A percentile compares a stretch with the other conserved stretches of the same genome.
Evolutionary conservation across 805 yeast genomes (phyloP).

Genomic region (Candida alai): DNA sequence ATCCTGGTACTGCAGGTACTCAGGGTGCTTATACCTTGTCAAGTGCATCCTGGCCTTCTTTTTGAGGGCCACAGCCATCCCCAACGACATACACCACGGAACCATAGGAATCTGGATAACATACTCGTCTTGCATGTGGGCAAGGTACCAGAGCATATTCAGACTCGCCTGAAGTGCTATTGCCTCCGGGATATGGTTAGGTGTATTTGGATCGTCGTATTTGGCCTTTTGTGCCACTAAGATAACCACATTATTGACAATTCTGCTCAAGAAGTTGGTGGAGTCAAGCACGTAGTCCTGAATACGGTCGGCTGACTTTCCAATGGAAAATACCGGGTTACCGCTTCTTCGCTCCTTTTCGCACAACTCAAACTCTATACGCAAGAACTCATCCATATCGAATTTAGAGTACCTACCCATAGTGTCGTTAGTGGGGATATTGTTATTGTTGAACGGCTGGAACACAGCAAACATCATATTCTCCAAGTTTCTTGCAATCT

Average conservation of each 20-base stretch:
- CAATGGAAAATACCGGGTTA: neutral
- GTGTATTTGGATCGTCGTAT: conserved; percentile 19
- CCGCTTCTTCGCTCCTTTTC: conserved; percentile 15
- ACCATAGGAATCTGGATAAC: conserved; percentile 23
- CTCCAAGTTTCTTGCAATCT: conserved; percentile 24
- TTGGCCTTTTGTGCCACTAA: conserved; percentile 24
- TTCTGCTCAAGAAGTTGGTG: conserved; percentile 22
- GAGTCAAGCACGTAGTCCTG: conserved; percentile 16
- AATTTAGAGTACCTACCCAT: conserved; percentile 16
- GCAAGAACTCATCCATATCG: conserved; percentile 23
- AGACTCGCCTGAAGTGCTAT: conserved; percentile 20
- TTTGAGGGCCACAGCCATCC: conserved; percentile 24
- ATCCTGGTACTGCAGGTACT: conserved; percentile 7
- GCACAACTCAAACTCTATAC: conserved; percentile 24
- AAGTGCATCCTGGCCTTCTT: conserved; percentile 12
- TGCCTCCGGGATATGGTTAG: conserved; percentile 21
- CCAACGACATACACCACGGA: conserved; percentile 24
- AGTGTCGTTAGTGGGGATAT: conserved; percentile 10
- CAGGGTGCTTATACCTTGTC: conserved; percentile 4
- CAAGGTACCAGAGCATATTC: conserved; percentile 24
- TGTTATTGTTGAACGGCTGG: conserved; percentile 20
- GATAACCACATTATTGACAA: conserved; percentile 25
- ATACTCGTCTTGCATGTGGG: conserved; percentile 15
- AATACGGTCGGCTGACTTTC: neutral
- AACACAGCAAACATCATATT: conserved; percentile 20